Percentiles rank a stretch among this genome's conserved stretches.
Evolutionary conservation across 345 rosid species (phyloP).

Genomic region (Eucalyptus erythrocorys): DNA sequence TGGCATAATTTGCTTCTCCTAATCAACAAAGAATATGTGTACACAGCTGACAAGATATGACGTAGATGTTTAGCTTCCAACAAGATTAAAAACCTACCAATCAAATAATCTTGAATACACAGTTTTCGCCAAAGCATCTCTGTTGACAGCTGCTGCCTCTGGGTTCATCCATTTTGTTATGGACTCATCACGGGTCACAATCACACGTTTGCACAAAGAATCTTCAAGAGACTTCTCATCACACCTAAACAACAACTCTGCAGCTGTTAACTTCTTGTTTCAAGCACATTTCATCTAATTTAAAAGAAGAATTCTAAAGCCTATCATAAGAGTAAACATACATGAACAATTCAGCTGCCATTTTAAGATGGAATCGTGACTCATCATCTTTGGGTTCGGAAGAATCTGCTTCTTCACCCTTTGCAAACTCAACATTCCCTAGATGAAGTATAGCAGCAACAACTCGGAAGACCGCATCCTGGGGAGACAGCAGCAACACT

Average conservation of each 20-base stretch:
- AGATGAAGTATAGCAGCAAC: conserved; percentile 98
- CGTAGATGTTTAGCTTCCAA: neutral
- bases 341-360: conserved; percentile 84
- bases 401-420: conserved; percentile 76
- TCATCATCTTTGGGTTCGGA: conserved; percentile 81
- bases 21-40: neutral
- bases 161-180: conserved; percentile 92
- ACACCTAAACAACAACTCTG: conserved; percentile 42
- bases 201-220: conserved; percentile 89
- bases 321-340: conserved; percentile 11
- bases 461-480: conserved; percentile 88
- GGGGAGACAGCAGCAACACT: neutral
- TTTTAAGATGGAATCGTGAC: conserved; percentile 68
- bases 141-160: conserved; percentile 62
- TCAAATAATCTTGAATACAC: conserved; percentile 91
- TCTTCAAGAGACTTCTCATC: conserved; percentile 80
- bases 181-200: conserved; percentile 93
- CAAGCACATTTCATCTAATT: neutral
- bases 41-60: neutral
- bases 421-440: conserved; percentile 81
- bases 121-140: conserved; percentile 95
- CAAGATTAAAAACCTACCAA: conserved; percentile 38
- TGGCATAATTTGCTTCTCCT: neutral
- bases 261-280: neutral
- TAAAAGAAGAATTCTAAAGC: neutral